Conservation (phyloP, 305 asterid species). For the Striga hermonthica region DNA sequence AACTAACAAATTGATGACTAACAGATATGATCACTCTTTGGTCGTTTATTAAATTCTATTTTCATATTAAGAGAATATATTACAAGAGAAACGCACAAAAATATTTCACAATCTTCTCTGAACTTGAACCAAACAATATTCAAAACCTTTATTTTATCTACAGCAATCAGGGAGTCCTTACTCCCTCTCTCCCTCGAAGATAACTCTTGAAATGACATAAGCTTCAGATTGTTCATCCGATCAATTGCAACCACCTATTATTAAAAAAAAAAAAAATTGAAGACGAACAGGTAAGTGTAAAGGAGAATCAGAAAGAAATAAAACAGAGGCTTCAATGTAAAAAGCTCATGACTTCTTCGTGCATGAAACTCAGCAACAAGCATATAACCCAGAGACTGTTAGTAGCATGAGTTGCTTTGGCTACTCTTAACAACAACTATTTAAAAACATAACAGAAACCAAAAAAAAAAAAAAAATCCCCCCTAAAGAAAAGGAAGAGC, state of each 20-base stretch:
- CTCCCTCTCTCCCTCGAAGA: slow-evolving; percentile 94
- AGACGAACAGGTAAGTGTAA: background rate
- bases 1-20: background rate
- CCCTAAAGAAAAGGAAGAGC: background rate
- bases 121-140: slow-evolving; percentile 22
- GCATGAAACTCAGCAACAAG: slow-evolving; percentile 25
- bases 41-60: background rate
- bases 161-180: slow-evolving; percentile 59
- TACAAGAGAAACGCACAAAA: background rate
- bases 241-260: slow-evolving; percentile 79
- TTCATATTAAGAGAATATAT: slow-evolving; percentile 1
- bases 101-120: slow-evolving; percentile 20
- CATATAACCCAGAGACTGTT: slow-evolving; percentile 22
- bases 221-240: slow-evolving; percentile 63
- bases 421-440: slow-evolving; percentile 5
- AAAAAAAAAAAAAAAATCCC: too few species aligned
- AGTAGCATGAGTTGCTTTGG: slow-evolving; percentile 12
- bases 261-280: slow-evolving; percentile 27
- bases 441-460: background rate
- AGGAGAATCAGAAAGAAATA: background rate
- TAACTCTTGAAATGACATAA: slow-evolving; percentile 88
- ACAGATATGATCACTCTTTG: background rate
- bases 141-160: slow-evolving; percentile 74
- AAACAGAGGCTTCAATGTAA: slow-evolving; percentile 12
- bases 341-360: slow-evolving; percentile 14